A percentile compares a stretch with the other conserved stretches of the same genome.
phyloP scores from a whole-genome alignment of 2,329 filamentous ascomycete genomes.

The Colletotrichum scovillei region DNA sequence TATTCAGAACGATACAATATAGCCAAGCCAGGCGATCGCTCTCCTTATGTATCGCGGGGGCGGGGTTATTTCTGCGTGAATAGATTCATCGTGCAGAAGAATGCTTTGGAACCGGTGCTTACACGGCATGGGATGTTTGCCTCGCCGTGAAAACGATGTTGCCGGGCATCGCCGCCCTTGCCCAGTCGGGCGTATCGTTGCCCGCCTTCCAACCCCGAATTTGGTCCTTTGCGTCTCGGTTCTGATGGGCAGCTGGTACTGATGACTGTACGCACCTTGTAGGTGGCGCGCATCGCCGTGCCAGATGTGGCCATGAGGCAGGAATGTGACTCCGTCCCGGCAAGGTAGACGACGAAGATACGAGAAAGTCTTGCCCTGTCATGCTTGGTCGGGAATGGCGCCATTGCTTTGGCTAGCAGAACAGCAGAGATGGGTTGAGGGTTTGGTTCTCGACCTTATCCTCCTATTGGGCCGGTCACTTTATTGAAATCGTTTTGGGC shows the following conservation, averaged over 20 bases:
- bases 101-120: conserved; percentile 4
- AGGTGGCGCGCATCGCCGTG: conserved; percentile 10
- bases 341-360: conserved; percentile 16
- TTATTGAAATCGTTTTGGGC: conserved; percentile 31
- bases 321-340: conserved; percentile 17
- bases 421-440: neutral
- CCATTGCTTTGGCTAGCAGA: neutral
- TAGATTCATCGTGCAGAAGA: conserved; percentile 18
- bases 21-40: conserved; percentile 7
- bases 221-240: conserved; percentile 7
- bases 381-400: conserved; percentile 23
- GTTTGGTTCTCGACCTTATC: conserved; percentile 1
- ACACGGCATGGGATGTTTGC: conserved; percentile 8
- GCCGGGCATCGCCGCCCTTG: neutral
- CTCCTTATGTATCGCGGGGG: conserved; percentile 24
- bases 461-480: conserved; percentile 28
- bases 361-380: conserved; percentile 24
- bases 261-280: conserved; percentile 30
- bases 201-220: neutral
- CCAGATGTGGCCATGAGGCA: conserved; percentile 23
- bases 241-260: conserved; percentile 1
- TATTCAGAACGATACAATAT: neutral
- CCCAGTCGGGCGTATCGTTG: conserved; percentile 11
- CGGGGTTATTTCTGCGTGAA: neutral
- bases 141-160: neutral